Evolutionary conservation across 768 basidiomycete species (phyloP), one percentile per base, ranked within the genome.

Genomic region (Asterophora parasitica): DNA sequence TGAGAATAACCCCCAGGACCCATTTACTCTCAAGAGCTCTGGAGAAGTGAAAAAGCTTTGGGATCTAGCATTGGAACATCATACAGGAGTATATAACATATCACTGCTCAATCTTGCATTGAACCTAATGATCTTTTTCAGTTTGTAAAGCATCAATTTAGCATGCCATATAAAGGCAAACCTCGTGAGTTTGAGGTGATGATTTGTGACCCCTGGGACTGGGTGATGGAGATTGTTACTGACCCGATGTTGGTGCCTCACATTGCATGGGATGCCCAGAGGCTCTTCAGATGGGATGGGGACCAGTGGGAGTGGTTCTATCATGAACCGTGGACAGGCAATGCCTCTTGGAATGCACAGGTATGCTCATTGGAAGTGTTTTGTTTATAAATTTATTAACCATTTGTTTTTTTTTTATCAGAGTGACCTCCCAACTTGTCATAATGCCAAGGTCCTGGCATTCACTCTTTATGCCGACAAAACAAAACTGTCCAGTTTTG

Each of bases 201-300:
- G 42, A 16, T 36, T 34, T 42, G 51, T 3, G 8, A 38, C 4
- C 34, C 52, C 0, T 53, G 52, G 51, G 54, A 57, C 10, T 61
- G 60, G 60, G 44, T 32, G 1, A 12, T 49, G 3, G 49, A 54
- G 15, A 32, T 57, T 9, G 19, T 61, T 4, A 13, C 42, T 12
- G 43, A 55, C 48, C 46, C 48, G 4, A 3, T 16, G 0, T 30
- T 61, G 12, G 37, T 39, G 2, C 28, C 50, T 5, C 28, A 31
- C 0, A 51, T 59, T 34, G 36, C 27, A 7, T 61, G 58, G 56
- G 56, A 61, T 54, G 58, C 58, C 7, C 26, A 46, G 11, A 20
- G 11, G 11, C 20, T 45, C 2, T 48, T 20, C 4, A 44, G 40
- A 9, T 55, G 23, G 31, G 35, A 53, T 34, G 53, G 51, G 1